phyloP scores from a whole-genome alignment of 306 rosid genomes.

The Inga leiocalycina region DNA sequence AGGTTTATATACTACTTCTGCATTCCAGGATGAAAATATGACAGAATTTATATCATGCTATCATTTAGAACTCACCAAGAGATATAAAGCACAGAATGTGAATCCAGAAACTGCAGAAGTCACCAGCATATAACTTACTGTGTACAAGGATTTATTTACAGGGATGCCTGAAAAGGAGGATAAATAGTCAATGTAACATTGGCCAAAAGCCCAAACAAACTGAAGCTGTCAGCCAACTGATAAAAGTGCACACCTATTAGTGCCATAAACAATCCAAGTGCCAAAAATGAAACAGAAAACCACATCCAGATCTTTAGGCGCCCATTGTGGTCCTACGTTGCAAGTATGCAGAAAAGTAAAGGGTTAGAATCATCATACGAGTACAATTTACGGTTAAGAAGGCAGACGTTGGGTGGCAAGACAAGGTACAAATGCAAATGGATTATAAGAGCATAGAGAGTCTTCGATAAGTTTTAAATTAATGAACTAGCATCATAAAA shows the following conservation, averaged over 20 bases:
- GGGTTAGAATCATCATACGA: slow-evolving; percentile 25
- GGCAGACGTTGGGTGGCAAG: not conserved
- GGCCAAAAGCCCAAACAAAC: slow-evolving; percentile 19
- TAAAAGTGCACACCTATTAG: slow-evolving; percentile 49
- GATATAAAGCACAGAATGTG: slow-evolving; percentile 69
- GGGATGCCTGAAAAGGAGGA: slow-evolving; percentile 65
- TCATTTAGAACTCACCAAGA: slow-evolving; percentile 63
- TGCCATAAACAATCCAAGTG: slow-evolving; percentile 60
- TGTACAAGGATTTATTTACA: slow-evolving; percentile 73
- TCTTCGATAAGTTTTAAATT: not conserved
- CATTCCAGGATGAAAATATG: not conserved
- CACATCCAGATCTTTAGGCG: slow-evolving; percentile 65
- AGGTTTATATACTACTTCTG: not conserved
- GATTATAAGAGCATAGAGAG: not conserved
- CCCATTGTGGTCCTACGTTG: slow-evolving; percentile 71
- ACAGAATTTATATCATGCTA: not conserved
- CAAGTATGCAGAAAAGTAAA: slow-evolving; percentile 26
- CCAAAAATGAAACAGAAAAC: slow-evolving; percentile 54
- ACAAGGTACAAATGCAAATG: not conserved
- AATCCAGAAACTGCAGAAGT: slow-evolving; percentile 79
- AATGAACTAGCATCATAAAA: not conserved
- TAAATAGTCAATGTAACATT: not conserved
- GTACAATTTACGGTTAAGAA: not conserved
- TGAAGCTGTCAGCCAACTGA: slow-evolving; percentile 9
- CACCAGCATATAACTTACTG: slow-evolving; percentile 83